Evolutionary conservation across 2,329 filamentous ascomycete species (phyloP).

Genomic region (Dactylellina sp.): DNA sequence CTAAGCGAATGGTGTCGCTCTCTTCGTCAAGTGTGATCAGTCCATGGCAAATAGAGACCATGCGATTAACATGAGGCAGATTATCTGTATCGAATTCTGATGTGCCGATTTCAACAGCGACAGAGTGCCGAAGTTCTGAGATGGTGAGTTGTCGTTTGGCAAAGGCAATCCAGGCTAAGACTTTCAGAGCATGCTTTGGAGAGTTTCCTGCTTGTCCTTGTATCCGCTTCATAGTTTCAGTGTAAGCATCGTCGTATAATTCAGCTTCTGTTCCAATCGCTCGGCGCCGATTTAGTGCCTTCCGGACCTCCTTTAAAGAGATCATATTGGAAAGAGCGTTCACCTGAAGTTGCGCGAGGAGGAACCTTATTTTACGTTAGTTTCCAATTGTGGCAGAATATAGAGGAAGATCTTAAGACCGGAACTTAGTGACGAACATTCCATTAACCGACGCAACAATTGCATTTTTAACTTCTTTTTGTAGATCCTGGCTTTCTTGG

Average conservation of each 20-base stretch:
- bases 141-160: conserved; percentile 18
- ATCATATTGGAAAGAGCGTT: not conserved
- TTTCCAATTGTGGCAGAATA: no score
- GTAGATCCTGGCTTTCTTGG: not conserved
- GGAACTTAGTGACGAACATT: conserved; percentile 5
- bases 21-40: conserved; percentile 18
- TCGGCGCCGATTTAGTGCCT: not conserved
- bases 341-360: conserved; percentile 12
- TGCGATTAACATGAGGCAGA: not conserved
- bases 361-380: conserved; percentile 8
- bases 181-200: not conserved
- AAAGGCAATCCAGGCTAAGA: conserved; percentile 14
- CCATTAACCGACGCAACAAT: conserved; percentile 7
- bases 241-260: not conserved
- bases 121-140: conserved; percentile 22
- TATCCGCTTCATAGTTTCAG: not conserved
- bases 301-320: not conserved
- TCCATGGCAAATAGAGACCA: conserved; percentile 11
- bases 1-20: conserved; percentile 14
- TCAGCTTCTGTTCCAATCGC: conserved; percentile 11
- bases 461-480: not conserved
- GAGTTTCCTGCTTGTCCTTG: conserved; percentile 17
- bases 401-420: not conserved
- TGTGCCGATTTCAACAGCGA: conserved; percentile 10
- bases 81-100: conserved; percentile 12